A percentile compares a stretch with the other conserved stretches of the same genome.
Conservation (phyloP, 2,329 filamentous ascomycete species). For the Coleophoma crateriformis region DNA sequence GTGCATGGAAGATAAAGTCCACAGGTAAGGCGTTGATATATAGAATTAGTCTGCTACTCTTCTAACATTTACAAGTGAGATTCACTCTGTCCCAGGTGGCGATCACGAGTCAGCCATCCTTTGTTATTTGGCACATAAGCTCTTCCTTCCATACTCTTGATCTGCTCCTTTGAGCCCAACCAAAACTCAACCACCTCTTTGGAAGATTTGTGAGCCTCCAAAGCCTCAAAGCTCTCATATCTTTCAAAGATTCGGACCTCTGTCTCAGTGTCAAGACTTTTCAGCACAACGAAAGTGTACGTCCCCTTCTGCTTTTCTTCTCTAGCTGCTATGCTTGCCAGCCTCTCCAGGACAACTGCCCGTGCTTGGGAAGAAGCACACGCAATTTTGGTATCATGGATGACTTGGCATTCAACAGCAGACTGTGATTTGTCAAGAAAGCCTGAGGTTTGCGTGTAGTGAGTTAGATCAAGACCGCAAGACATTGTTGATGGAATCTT, state of each 20-base stretch:
- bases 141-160: slow-evolving; percentile 24
- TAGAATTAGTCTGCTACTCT: not conserved
- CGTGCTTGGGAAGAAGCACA: not conserved
- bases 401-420: slow-evolving; percentile 19
- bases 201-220: slow-evolving; percentile 20
- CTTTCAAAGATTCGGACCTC: slow-evolving; percentile 22
- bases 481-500: slow-evolving; percentile 22
- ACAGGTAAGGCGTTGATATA: not conserved
- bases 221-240: slow-evolving; percentile 20
- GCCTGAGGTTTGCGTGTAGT: slow-evolving; percentile 24
- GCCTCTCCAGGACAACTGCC: not conserved
- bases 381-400: slow-evolving; percentile 25
- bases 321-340: not conserved
- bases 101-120: slow-evolving; percentile 24
- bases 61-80: not conserved
- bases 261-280: slow-evolving; percentile 23
- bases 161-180: slow-evolving; percentile 19
- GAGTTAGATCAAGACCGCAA: slow-evolving; percentile 27
- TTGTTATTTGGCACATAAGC: slow-evolving; percentile 27
- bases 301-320: slow-evolving; percentile 8
- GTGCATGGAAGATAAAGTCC: not conserved
- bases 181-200: slow-evolving; percentile 22
- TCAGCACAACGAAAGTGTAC: slow-evolving; percentile 15
- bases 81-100: not conserved
- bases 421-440: slow-evolving; percentile 23